phyloP scores from a whole-genome alignment of 2,329 filamentous ascomycete species.

The Lecanicillium sp. region DNA sequence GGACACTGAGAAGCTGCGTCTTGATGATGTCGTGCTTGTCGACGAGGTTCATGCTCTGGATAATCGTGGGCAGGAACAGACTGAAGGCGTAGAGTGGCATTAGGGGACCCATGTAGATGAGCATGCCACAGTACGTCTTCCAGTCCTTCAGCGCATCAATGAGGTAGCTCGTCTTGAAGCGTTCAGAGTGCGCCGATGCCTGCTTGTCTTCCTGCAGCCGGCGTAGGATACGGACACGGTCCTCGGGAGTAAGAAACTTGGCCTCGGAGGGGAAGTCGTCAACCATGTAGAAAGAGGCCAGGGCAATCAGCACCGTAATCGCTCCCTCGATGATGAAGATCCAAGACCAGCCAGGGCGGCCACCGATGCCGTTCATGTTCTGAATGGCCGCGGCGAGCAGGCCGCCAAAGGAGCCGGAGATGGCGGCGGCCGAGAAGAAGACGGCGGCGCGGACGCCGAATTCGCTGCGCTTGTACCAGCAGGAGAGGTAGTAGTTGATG shows the following conservation, averaged over 20 bases:
- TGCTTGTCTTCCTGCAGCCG: slow-evolving; percentile 68
- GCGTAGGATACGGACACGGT: slow-evolving; percentile 65
- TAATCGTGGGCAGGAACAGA: slow-evolving; percentile 75
- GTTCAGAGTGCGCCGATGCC: slow-evolving; percentile 65
- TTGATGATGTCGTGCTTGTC: slow-evolving; percentile 27
- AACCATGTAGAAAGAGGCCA: slow-evolving; percentile 69
- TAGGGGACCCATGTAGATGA: slow-evolving; percentile 73
- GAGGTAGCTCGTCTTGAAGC: slow-evolving; percentile 67
- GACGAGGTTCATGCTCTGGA: slow-evolving; percentile 46
- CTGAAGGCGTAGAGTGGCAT: slow-evolving; percentile 70
- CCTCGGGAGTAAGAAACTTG: slow-evolving; percentile 62
- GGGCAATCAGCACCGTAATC: slow-evolving; percentile 61
- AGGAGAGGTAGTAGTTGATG: slow-evolving; percentile 74
- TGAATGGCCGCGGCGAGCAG: slow-evolving; percentile 66
- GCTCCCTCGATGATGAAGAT: slow-evolving; percentile 67
- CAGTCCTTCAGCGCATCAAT: slow-evolving; percentile 70
- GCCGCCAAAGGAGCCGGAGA: slow-evolving; percentile 73
- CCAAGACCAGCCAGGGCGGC: slow-evolving; percentile 55
- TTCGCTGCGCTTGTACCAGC: slow-evolving; percentile 76
- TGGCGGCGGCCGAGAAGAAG: slow-evolving; percentile 77
- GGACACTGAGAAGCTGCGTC: slow-evolving; percentile 42
- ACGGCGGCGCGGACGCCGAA: slow-evolving; percentile 75
- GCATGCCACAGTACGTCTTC: slow-evolving; percentile 72
- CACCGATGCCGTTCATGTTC: slow-evolving; percentile 59
- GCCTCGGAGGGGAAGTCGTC: slow-evolving; percentile 77